A percentile compares a stretch with the other conserved stretches of the same genome.
phyloP scores from a whole-genome alignment of 2,329 filamentous ascomycete species.

The Davidsoniella eucalypti region DNA sequence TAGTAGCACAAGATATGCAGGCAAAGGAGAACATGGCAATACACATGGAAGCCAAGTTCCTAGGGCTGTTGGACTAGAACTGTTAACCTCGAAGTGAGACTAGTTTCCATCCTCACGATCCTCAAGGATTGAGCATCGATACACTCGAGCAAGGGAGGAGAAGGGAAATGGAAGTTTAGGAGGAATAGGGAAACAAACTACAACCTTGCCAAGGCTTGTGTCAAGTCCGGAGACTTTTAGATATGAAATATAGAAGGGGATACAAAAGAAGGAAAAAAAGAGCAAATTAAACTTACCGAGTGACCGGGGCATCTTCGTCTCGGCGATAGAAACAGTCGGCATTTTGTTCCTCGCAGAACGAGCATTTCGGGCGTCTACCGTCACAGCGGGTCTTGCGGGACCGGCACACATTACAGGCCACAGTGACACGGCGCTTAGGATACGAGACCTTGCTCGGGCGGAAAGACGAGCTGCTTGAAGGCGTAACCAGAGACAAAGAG shows the following conservation, averaged over 20 bases:
- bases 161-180: background rate
- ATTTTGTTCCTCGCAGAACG: conserved; percentile 13
- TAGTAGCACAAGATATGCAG: too few relatives aligned
- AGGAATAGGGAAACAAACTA: background rate
- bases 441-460: conserved; percentile 3
- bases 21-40: too few relatives aligned
- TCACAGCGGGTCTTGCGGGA: conserved; percentile 15
- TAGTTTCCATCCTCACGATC: too few relatives aligned
- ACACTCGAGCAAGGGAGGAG: background rate
- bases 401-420: conserved; percentile 15
- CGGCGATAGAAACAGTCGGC: conserved; percentile 13
- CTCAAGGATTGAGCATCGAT: background rate
- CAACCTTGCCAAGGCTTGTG: background rate
- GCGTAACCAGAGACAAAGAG: too few relatives aligned
- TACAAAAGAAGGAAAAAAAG: background rate
- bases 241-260: background rate
- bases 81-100: too few relatives aligned
- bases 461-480: too few relatives aligned
- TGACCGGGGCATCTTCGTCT: conserved; percentile 5
- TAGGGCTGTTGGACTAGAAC: too few relatives aligned
- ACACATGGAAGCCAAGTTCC: too few relatives aligned
- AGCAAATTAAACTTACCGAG: conserved; percentile 7
- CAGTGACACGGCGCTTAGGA: conserved; percentile 15
- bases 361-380: conserved; percentile 12
- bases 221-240: background rate